Evolutionary conservation across 1,284 basidiomycete species (phyloP).

Genomic region (Rhodotorula sp.): DNA sequence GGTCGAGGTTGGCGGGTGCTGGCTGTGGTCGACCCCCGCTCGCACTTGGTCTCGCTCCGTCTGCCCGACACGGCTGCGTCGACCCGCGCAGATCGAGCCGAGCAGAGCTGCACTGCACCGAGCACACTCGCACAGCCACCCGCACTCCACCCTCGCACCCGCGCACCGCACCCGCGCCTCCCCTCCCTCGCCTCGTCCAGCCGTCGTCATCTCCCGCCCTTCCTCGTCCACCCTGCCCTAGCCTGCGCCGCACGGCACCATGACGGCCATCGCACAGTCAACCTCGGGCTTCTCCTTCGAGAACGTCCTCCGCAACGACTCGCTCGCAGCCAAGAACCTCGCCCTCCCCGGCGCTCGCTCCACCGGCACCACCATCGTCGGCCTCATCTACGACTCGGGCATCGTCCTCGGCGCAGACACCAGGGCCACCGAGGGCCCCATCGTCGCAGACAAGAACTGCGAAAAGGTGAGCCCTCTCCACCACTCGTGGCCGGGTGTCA

Average conservation of each 20-base stretch:
- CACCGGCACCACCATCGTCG: conserved; percentile 86
- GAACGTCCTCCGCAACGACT: conserved; percentile 39
- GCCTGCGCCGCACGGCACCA: neutral
- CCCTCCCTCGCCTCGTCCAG: neutral
- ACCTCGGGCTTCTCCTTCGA: conserved; percentile 40
- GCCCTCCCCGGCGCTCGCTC: conserved; percentile 47
- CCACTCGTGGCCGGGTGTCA: too few relatives aligned
- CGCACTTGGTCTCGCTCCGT: too few relatives aligned
- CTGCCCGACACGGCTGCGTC: too few relatives aligned
- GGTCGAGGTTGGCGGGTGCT: too few relatives aligned
- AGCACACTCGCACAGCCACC: too few relatives aligned
- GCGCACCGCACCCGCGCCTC: too few relatives aligned
- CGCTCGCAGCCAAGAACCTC: conserved; percentile 28
- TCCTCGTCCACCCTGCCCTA: neutral
- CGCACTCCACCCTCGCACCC: too few relatives aligned
- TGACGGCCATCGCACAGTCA: neutral
- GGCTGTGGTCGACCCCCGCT: too few relatives aligned
- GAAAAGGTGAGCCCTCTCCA: conserved; percentile 74
- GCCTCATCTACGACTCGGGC: conserved; percentile 80
- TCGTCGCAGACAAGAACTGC: conserved; percentile 99
- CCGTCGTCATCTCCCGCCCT: neutral
- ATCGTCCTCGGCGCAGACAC: conserved; percentile 97
- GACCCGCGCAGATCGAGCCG: too few relatives aligned
- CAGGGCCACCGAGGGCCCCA: conserved; percentile 65
- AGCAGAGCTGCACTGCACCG: too few relatives aligned